Conservation (phyloP, 2,329 filamentous ascomycete species). For the Trichoderma harzianum region DNA sequence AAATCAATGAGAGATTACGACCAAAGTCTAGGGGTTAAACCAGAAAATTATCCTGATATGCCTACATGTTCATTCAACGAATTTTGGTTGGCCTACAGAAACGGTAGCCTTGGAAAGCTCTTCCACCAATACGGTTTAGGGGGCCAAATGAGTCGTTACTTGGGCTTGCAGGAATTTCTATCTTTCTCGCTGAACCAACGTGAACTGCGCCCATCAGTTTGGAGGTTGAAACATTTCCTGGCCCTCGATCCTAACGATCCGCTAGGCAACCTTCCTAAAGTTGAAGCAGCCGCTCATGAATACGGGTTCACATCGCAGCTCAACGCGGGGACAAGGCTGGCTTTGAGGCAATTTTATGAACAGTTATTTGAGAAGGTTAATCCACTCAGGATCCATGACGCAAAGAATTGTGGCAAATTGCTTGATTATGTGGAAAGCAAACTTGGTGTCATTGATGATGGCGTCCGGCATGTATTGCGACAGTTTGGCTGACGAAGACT, state of each 20-base stretch:
- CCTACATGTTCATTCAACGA: slow-evolving; percentile 2
- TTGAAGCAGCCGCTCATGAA: not conserved
- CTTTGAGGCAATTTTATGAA: not conserved
- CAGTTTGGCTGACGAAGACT: not conserved
- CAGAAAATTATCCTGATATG: not conserved
- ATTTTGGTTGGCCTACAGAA: not conserved
- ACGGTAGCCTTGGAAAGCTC: not conserved
- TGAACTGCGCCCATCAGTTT: not conserved
- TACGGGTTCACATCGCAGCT: not conserved
- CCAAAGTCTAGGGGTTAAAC: not conserved
- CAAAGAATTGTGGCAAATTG: not conserved
- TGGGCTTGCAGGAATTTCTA: not conserved
- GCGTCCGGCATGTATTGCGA: not conserved
- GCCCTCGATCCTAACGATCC: not conserved
- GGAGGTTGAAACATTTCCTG: slow-evolving; percentile 6
- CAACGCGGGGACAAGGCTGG: not conserved
- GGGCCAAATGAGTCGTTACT: not conserved
- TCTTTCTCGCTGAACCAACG: not conserved
- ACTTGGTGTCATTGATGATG: not conserved
- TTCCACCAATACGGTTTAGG: not conserved
- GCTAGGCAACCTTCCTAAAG: not conserved
- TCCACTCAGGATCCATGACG: not conserved
- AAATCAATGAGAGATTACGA: not conserved
- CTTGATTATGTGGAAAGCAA: not conserved
- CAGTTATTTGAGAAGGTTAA: not conserved